A percentile compares a stretch with the other conserved stretches of the same genome.
Evolutionary conservation across 352 stramenopile species (phyloP).

Genomic region (Globisporangium cederbergense): DNA sequence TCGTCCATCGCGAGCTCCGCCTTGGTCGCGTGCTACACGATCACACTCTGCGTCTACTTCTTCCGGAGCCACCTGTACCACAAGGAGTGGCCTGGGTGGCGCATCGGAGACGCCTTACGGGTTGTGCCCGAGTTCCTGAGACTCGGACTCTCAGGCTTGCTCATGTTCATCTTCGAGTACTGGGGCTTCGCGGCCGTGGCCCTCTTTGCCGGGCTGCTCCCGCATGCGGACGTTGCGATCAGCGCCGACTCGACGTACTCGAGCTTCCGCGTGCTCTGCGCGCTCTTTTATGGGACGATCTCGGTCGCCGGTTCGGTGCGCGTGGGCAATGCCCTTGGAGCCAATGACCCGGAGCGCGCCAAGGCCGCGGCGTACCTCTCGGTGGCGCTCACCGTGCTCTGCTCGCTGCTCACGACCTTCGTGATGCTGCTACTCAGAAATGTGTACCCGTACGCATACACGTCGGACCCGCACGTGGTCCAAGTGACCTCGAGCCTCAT

Average conservation of each 20-base stretch:
- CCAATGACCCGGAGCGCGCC: conserved; percentile 71
- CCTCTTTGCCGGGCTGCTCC: conserved; percentile 74
- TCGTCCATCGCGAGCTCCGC: conserved; percentile 66
- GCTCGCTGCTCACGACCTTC: conserved; percentile 43
- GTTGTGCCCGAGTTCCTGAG: conserved; percentile 73
- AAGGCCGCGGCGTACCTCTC: conserved; percentile 65
- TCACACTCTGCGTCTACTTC: conserved; percentile 67
- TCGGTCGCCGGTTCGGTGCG: conserved; percentile 71
- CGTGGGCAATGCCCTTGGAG: conserved; percentile 84
- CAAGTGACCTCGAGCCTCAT: conserved; percentile 52
- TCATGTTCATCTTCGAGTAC: conserved; percentile 87
- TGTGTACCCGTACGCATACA: conserved; percentile 64
- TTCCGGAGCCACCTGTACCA: conserved; percentile 58
- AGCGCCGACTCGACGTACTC: conserved; percentile 81
- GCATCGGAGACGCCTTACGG: conserved; percentile 49
- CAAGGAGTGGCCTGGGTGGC: conserved; percentile 78
- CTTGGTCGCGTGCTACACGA: conserved; percentile 52
- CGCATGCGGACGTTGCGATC: conserved; percentile 72
- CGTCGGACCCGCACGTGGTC: conserved; percentile 50
- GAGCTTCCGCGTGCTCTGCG: conserved; percentile 67
- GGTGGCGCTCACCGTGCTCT: conserved; percentile 37
- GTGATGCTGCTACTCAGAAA: conserved; percentile 54
- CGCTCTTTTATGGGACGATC: conserved; percentile 68
- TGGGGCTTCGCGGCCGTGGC: conserved; percentile 76
- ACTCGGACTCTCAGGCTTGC: conserved; percentile 74